These are phyloP conservation scores for Phytophthora citrophthora DNA, from an alignment of 352 stramenopile genomes.

Conservation along the genomic window DNA sequence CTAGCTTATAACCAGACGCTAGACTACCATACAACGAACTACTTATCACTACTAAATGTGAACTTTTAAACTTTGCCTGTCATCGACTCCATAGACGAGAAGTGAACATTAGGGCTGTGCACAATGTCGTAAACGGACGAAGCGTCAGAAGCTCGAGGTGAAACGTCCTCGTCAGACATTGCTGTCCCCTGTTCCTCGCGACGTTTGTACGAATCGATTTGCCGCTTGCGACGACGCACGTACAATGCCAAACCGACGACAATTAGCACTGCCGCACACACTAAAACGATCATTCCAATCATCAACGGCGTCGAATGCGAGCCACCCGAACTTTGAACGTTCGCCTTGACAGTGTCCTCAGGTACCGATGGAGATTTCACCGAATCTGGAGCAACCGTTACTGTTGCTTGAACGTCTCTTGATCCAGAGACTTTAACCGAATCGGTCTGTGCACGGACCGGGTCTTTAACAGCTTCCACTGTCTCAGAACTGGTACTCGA, in stretches of 20 bases:
- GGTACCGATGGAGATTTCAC: not conserved
- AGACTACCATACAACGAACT: slow-evolving; percentile 1
- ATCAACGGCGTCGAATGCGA: slow-evolving; percentile 16
- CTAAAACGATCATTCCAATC: slow-evolving; percentile 20
- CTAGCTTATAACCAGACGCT: slow-evolving; percentile 19
- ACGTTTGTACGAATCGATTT: slow-evolving; percentile 25
- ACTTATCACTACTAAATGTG: not conserved
- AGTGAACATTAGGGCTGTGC: slow-evolving; percentile 15
- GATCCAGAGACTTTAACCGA: not conserved
- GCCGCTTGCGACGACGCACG: slow-evolving; percentile 19
- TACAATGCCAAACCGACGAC: slow-evolving; percentile 22
- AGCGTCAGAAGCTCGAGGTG: slow-evolving; percentile 3
- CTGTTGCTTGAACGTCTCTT: not conserved
- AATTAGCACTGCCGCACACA: slow-evolving; percentile 12
- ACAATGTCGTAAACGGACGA: slow-evolving; percentile 14
- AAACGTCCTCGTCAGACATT: slow-evolving; percentile 14
- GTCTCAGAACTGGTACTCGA: not conserved
- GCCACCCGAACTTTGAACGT: slow-evolving; percentile 15
- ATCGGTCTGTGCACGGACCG: not conserved
- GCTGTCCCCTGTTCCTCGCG: slow-evolving; percentile 15
- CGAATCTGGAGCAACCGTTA: slow-evolving; percentile 2
- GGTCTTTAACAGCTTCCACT: not conserved
- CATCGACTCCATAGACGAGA: slow-evolving; percentile 11
- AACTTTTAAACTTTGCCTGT: slow-evolving; percentile 10
- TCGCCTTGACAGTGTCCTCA: slow-evolving; percentile 4